These are phyloP conservation scores for Tetradesmus lagerheimii DNA, from an alignment of 139 green algal species.

Conservation along the genomic window DNA sequence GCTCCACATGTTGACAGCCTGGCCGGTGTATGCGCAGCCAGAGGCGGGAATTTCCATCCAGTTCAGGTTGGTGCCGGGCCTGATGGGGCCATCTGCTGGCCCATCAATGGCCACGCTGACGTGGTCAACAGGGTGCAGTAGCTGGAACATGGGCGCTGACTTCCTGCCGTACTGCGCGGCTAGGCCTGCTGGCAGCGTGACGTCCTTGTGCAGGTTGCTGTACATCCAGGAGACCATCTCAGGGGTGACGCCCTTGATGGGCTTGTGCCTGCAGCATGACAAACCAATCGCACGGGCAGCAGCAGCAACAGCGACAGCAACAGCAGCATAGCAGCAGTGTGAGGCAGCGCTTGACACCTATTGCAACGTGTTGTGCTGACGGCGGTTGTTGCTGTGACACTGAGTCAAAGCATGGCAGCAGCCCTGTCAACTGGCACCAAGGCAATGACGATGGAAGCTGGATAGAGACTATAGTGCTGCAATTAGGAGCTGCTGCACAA, in stretches of 20 bases:
- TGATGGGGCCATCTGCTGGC: not conserved
- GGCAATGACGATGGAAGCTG: too few relatives aligned
- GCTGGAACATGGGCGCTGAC: not conserved
- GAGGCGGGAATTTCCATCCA: not conserved
- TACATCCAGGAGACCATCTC: not conserved
- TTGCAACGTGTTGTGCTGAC: too few relatives aligned
- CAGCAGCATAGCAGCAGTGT: too few relatives aligned
- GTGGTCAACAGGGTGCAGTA: not conserved
- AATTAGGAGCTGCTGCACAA: too few relatives aligned
- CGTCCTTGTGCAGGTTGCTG: not conserved
- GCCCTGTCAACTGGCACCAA: too few relatives aligned
- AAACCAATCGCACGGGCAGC: not conserved
- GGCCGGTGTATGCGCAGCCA: not conserved
- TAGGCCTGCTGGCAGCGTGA: not conserved
- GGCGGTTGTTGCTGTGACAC: too few relatives aligned
- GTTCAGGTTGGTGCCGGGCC: not conserved
- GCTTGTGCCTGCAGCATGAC: not conserved
- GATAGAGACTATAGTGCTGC: too few relatives aligned
- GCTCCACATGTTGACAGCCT: not conserved
- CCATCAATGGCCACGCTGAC: not conserved
- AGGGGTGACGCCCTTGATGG: not conserved
- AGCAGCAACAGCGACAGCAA: not conserved
- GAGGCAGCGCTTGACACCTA: too few relatives aligned
- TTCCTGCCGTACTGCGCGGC: not conserved
- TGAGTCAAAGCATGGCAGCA: too few relatives aligned